phyloP scores from a whole-genome alignment of 306 rosid genomes.

The Astragalus membranaceus region DNA sequence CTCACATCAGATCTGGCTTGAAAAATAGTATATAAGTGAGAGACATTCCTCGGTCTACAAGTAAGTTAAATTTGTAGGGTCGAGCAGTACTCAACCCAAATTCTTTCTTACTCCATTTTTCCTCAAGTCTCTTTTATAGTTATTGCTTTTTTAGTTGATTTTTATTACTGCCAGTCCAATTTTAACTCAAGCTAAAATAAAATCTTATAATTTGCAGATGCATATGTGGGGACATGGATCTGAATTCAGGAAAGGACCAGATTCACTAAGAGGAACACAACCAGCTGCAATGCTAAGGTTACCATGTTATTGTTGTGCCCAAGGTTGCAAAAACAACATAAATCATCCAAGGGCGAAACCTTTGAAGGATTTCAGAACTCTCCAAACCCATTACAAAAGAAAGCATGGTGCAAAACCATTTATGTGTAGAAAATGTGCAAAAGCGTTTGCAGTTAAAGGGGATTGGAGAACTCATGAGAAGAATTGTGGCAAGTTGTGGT shows the following conservation, averaged over 20 bases:
- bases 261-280: slow-evolving; percentile 76
- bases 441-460: slow-evolving; percentile 78
- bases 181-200: background rate
- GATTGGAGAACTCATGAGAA: slow-evolving; percentile 97
- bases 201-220: slow-evolving; percentile 45
- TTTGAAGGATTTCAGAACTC: slow-evolving; percentile 85
- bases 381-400: slow-evolving; percentile 90
- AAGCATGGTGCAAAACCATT: slow-evolving; percentile 89
- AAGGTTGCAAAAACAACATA: slow-evolving; percentile 90
- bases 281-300: slow-evolving; percentile 93
- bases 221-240: slow-evolving; percentile 99
- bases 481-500: slow-evolving; percentile 89
- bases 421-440: slow-evolving; percentile 68
- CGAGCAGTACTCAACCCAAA: too few species aligned
- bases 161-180: too few species aligned
- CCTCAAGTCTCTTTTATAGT: too few species aligned
- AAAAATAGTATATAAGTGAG: too few species aligned
- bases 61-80: too few species aligned
- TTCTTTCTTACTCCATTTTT: too few species aligned
- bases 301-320: slow-evolving; percentile 87
- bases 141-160: too few species aligned
- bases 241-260: slow-evolving; percentile 80
- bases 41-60: too few species aligned
- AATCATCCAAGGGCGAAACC: slow-evolving; percentile 89
- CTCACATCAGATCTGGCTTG: too few species aligned